Percentiles rank a stretch among this genome's conserved stretches.
Evolutionary conservation across 495 filamentous ascomycete genomes (phyloP).

Genomic region (Parmelia sp.): DNA sequence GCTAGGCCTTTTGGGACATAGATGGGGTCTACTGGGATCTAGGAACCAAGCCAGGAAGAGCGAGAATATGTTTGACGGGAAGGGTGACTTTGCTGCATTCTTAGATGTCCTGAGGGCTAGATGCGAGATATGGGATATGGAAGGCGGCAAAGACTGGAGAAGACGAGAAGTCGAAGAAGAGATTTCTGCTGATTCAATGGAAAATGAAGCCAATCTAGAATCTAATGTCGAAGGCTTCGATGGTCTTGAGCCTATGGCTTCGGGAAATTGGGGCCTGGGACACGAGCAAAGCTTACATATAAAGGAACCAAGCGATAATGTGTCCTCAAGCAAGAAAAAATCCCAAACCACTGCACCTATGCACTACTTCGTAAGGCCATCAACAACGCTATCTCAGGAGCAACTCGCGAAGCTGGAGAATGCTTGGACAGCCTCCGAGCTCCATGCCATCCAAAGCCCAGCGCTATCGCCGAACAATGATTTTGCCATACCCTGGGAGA

Average conservation of each 20-base stretch:
- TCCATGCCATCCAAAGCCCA: background rate
- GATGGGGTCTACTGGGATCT: conserved; percentile 35
- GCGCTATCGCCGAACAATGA: background rate
- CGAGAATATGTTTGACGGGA: conserved; percentile 40
- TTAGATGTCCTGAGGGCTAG: conserved; percentile 59
- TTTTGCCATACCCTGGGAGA: conserved; percentile 36
- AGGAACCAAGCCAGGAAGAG: conserved; percentile 30
- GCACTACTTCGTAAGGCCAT: conserved; percentile 11
- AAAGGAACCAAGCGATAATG: background rate
- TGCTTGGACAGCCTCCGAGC: conserved; percentile 14
- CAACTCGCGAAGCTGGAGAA: background rate
- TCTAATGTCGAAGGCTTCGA: conserved; percentile 12
- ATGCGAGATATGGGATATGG: conserved; percentile 69
- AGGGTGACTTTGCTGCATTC: conserved; percentile 60
- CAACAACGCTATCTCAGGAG: conserved; percentile 1
- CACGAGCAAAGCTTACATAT: conserved; percentile 24
- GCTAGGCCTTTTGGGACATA: conserved; percentile 44
- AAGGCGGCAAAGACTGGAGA: conserved; percentile 59
- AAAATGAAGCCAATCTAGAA: background rate
- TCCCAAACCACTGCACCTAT: conserved; percentile 8
- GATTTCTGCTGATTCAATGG: conserved; percentile 7
- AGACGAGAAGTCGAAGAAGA: conserved; percentile 39
- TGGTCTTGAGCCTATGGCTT: conserved; percentile 18
- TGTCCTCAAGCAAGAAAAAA: background rate
- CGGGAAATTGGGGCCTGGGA: conserved; percentile 23